Evolutionary conservation across 2,329 filamentous ascomycete species (phyloP), one percentile per base, ranked within the genome.

Genomic region (Elsinoe necatrix): DNA sequence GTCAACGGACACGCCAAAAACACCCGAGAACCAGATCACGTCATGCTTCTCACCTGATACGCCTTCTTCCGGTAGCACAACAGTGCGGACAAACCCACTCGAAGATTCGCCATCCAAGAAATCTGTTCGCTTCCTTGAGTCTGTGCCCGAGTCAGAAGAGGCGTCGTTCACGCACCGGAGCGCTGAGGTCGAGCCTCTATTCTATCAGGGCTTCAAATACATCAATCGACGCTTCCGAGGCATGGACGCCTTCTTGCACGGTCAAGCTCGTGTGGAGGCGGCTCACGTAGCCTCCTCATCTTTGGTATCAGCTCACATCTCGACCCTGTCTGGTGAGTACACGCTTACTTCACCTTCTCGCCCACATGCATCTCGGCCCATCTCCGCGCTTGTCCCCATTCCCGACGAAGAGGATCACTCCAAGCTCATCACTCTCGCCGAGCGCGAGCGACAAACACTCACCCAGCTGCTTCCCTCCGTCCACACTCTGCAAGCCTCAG

Each of bases 151-250:
- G 21, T 34, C 59, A 21, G 58, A 59, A 50, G 51, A 58, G 29
- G 27, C 37, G 23, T 35, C 25, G 18, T 41, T 39, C 31, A 31
- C 31, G 23, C 25, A 54, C 35, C 12, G 20, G 9, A 23, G n/a
- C 25, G 41, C 25, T 11, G 21, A 50, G n/a, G 3, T 59, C 63
- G 87, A 93, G 65, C 85, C 86, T 2, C 87, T 91, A 4, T 96
- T 95, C 71, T 92, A 90, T 73, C 85, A 87, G 60, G 89, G 89
- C 8, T 96, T 95, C 69, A 84, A 89, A 63, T 83, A 86, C 66
- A 80, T 88, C 62, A 75, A 84, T 45, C 79, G 87, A 58, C 81
- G 81, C 29, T 82, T 82, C 12, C 60, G 63, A 23, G 82, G 81
- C 55, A 75, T 78, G 16, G 93, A 97, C 69, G 83, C 85, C 8